phyloP scores from a whole-genome alignment of 306 rosid genomes.

The Cyclanthera cordifolia region DNA sequence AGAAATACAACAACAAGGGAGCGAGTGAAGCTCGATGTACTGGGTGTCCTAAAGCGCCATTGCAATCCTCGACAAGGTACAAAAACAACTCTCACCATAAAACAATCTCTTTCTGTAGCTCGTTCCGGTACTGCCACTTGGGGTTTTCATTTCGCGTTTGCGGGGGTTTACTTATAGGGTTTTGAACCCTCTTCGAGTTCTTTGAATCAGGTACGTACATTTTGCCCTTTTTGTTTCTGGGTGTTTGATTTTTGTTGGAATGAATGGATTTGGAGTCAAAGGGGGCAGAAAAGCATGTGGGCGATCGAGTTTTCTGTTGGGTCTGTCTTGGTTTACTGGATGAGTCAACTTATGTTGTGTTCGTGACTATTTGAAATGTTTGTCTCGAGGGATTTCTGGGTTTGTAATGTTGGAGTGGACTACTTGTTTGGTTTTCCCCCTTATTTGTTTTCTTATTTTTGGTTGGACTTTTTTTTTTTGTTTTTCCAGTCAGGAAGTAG shows the following conservation, averaged over 20 bases:
- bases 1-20: background rate
- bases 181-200: background rate
- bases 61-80: background rate
- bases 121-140: background rate
- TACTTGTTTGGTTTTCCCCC: no score
- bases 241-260: background rate
- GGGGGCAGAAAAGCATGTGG: no score
- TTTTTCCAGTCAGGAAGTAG: background rate
- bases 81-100: background rate
- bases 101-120: background rate
- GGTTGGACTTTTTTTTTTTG: no score
- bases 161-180: constrained; percentile 6
- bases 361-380: background rate
- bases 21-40: background rate
- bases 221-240: background rate
- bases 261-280: background rate
- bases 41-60: background rate
- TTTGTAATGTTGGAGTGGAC: no score
- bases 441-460: no score
- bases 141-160: no score
- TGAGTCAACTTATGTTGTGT: background rate
- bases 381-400: no score
- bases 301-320: background rate
- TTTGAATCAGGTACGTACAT: constrained; percentile 4
- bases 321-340: no score